Evolutionary conservation across 2,329 filamentous ascomycete genomes (phyloP).

Genomic region (Sporothrix euskadiensis): DNA sequence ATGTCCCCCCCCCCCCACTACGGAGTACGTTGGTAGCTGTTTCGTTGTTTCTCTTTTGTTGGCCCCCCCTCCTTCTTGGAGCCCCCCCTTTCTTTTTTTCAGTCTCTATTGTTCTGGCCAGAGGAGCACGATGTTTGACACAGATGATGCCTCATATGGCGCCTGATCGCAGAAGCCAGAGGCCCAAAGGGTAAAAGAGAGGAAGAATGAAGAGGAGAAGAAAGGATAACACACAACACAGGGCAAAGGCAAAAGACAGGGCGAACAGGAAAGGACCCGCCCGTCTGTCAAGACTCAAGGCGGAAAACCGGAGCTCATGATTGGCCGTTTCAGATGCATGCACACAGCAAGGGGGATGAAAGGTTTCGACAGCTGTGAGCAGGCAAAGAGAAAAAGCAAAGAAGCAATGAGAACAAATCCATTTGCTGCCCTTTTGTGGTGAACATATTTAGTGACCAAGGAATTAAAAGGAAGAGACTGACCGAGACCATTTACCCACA

Average conservation of each 20-base stretch:
- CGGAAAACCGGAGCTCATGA: constrained; percentile 36
- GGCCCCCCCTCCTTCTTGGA: not conserved
- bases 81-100: constrained; percentile 2
- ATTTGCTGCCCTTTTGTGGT: not conserved
- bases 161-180: constrained; percentile 23
- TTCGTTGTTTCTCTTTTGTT: constrained; percentile 24
- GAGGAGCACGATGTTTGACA: constrained; percentile 27
- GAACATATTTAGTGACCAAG: not conserved
- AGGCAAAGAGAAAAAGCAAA: not conserved
- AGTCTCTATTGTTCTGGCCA: not conserved
- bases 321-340: constrained; percentile 32
- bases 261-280: not conserved
- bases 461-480: not conserved
- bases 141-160: constrained; percentile 29
- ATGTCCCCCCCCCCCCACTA: not conserved
- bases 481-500: not conserved
- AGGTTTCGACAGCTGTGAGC: not conserved
- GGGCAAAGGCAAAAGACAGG: not conserved
- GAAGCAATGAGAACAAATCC: not conserved
- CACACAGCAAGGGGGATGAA: constrained; percentile 7
- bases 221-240: not conserved
- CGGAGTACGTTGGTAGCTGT: not conserved
- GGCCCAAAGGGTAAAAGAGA: not conserved
- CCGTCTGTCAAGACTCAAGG: constrained; percentile 31
- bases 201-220: not conserved